A percentile compares a stretch with the other conserved stretches of the same genome.
Evolutionary conservation across 805 yeast species (phyloP).

Genomic region (Naumovozyma baii): DNA sequence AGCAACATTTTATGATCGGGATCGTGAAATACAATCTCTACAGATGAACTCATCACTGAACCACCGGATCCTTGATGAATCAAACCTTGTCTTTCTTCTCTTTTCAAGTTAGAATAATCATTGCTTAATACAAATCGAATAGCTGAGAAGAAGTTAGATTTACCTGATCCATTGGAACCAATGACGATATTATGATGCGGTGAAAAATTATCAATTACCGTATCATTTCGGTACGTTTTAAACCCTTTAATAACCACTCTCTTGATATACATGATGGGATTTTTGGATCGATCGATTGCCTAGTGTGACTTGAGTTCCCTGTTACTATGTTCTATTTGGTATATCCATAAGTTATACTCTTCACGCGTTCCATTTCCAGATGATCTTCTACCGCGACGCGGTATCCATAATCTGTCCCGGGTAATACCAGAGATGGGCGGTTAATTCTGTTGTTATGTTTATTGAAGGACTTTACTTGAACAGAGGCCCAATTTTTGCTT

Average conservation of each 20-base stretch:
- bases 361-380: too few relatives aligned
- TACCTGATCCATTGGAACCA: constrained; percentile 95
- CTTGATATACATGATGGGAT: constrained; percentile 31
- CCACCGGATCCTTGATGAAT: constrained; percentile 88
- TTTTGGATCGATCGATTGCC: neutral
- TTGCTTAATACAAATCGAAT: constrained; percentile 86
- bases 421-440: too few relatives aligned
- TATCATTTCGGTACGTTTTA: constrained; percentile 81
- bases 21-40: constrained; percentile 82
- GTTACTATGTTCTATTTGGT: too few relatives aligned
- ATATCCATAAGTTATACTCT: too few relatives aligned
- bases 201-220: constrained; percentile 65
- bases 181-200: constrained; percentile 80
- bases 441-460: too few relatives aligned
- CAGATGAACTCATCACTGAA: constrained; percentile 85
- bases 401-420: too few relatives aligned
- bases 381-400: too few relatives aligned
- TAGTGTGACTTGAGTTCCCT: too few relatives aligned
- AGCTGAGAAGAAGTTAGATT: constrained; percentile 91
- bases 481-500: too few relatives aligned
- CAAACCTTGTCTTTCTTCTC: constrained; percentile 79
- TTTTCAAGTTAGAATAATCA: constrained; percentile 71
- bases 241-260: constrained; percentile 79
- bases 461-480: too few relatives aligned
- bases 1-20: constrained; percentile 65